Evolutionary conservation across 352 stramenopile genomes (phyloP).

Genomic region (Saprolegnia parasitica): DNA sequence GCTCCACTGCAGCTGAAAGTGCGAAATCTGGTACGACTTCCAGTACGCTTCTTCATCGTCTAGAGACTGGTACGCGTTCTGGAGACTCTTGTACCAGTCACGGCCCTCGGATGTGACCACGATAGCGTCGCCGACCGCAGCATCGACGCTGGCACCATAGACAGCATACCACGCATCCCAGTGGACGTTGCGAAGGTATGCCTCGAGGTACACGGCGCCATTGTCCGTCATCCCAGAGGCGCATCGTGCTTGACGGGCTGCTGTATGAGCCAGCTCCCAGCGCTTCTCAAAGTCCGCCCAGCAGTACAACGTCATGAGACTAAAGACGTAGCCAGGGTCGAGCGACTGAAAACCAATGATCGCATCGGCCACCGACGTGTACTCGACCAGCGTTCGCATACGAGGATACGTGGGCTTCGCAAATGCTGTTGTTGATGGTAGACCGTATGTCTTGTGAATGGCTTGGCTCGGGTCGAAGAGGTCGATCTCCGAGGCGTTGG

Average conservation of each 20-base stretch:
- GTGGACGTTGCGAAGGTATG: slow-evolving; percentile 7
- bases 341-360: slow-evolving; percentile 10
- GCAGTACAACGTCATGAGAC: neutral
- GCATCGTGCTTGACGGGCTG: neutral
- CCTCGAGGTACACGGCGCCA: slow-evolving; percentile 4
- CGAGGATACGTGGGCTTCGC: neutral
- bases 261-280: slow-evolving; percentile 3
- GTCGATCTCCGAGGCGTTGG: neutral
- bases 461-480: neutral
- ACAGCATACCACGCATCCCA: neutral
- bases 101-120: neutral
- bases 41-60: slow-evolving; percentile 6
- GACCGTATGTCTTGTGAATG: neutral
- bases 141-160: neutral
- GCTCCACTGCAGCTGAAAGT: slow-evolving; percentile 1
- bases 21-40: neutral
- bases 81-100: neutral
- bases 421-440: neutral
- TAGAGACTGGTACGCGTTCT: neutral
- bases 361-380: neutral
- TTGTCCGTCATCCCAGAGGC: neutral
- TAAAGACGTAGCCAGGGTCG: neutral
- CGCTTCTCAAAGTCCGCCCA: slow-evolving; percentile 21
- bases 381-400: neutral
- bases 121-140: neutral